Conservation (phyloP, 176 grass and related monocot species). For the Luzula sylvatica region DNA sequence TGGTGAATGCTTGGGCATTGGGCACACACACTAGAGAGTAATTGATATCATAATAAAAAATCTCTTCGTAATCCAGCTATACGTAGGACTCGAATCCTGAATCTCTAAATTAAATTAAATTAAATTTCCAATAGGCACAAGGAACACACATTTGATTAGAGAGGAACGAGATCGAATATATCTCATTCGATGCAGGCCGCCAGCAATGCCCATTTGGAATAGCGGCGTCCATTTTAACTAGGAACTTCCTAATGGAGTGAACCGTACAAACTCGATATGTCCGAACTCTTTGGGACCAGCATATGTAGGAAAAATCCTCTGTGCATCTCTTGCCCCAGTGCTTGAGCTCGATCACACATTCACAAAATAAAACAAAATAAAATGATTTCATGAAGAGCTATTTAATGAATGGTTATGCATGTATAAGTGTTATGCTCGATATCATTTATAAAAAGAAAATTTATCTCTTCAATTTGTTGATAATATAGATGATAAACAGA, state of each 20-base stretch:
- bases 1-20: conserved; percentile 9
- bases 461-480: too few species aligned
- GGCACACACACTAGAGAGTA: not conserved
- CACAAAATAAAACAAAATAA: too few species aligned
- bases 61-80: too few species aligned
- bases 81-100: too few species aligned
- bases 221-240: conserved; percentile 20
- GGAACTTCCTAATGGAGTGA: conserved; percentile 11
- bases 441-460: too few species aligned
- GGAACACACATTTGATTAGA: not conserved
- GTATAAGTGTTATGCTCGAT: too few species aligned
- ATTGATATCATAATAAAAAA: not conserved
- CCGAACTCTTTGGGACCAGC: not conserved
- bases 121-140: not conserved
- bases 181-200: not conserved
- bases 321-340: not conserved
- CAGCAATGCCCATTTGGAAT: not conserved
- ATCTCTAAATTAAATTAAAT: too few species aligned
- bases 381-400: too few species aligned
- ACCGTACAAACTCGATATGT: conserved; percentile 16
- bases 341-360: too few species aligned
- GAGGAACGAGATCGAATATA: not conserved
- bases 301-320: conserved; percentile 5
- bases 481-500: too few species aligned
- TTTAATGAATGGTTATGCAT: too few species aligned